Conservation (phyloP, 768 basidiomycete genomes). For the Rhizopogon roseolus region DNA sequence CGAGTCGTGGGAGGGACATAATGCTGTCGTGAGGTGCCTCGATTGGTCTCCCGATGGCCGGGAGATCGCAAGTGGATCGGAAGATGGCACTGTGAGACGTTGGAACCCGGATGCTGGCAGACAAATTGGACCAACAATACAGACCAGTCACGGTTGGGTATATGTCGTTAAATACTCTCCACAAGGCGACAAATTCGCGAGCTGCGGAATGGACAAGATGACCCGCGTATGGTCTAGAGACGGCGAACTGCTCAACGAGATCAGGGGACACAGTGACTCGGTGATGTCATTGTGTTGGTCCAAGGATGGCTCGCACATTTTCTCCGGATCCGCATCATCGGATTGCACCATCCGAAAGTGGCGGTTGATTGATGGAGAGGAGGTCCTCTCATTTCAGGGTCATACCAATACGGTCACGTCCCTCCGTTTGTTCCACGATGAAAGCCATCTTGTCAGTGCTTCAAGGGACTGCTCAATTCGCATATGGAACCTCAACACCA, state of each 20-base stretch:
- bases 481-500: neutral
- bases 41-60: constrained; percentile 10
- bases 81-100: no score
- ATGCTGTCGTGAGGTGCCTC: neutral
- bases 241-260: neutral
- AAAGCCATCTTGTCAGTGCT: neutral
- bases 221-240: neutral
- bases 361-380: neutral
- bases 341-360: neutral
- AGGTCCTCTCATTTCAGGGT: neutral
- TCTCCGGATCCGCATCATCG: neutral
- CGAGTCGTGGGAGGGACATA: neutral
- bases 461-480: neutral
- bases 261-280: neutral
- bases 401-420: neutral
- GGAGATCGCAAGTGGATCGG: no score
- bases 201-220: neutral
- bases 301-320: neutral
- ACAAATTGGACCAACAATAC: neutral
- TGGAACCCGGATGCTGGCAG: neutral
- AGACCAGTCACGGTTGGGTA: neutral
- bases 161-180: no score
- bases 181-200: no score
- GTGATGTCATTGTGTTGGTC: neutral
- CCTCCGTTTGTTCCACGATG: neutral